Percentiles rank a stretch among this genome's conserved stretches.
Evolutionary conservation across 805 yeast genomes (phyloP).

Genomic region (Debaryomyces castellii): DNA sequence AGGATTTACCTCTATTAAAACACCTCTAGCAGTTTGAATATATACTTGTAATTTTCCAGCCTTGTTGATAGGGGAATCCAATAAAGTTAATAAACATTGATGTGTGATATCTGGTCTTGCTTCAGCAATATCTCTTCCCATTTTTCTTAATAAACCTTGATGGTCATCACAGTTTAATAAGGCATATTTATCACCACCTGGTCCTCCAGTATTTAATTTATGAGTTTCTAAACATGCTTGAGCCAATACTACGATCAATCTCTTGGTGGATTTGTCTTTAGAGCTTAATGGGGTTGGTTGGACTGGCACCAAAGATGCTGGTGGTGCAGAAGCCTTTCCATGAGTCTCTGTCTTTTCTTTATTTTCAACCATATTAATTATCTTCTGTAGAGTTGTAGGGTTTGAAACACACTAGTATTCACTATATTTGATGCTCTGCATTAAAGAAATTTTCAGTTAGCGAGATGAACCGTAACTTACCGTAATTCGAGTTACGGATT

Average conservation of each 20-base stretch:
- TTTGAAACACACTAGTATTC: neutral
- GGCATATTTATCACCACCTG: constrained; percentile 87
- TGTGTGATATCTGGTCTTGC: constrained; percentile 99
- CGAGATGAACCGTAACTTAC: neutral
- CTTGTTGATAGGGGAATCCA: constrained; percentile 97
- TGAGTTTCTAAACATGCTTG: constrained; percentile 96
- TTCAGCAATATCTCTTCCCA: constrained; percentile 96
- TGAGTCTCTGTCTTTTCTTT: constrained; percentile 9
- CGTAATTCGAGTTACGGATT: neutral
- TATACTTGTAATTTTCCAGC: constrained; percentile 97
- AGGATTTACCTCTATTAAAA: constrained; percentile 93
- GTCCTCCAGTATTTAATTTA: constrained; percentile 76
- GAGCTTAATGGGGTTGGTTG: constrained; percentile 82
- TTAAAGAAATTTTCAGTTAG: constrained; percentile 1
- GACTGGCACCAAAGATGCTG: constrained; percentile 80
- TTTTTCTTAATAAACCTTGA: constrained; percentile 89
- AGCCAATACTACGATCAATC: constrained; percentile 90
- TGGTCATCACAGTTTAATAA: constrained; percentile 96
- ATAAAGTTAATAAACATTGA: constrained; percentile 88
- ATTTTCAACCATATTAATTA: constrained; percentile 6
- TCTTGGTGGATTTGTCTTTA: constrained; percentile 79
- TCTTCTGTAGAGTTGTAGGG: neutral
- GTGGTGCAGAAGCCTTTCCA: constrained; percentile 23
- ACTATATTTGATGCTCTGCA: neutral
- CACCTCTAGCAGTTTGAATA: constrained; percentile 93